Conservation (phyloP, 768 basidiomycete genomes). For the Tricholoma hemisulphureum region DNA sequence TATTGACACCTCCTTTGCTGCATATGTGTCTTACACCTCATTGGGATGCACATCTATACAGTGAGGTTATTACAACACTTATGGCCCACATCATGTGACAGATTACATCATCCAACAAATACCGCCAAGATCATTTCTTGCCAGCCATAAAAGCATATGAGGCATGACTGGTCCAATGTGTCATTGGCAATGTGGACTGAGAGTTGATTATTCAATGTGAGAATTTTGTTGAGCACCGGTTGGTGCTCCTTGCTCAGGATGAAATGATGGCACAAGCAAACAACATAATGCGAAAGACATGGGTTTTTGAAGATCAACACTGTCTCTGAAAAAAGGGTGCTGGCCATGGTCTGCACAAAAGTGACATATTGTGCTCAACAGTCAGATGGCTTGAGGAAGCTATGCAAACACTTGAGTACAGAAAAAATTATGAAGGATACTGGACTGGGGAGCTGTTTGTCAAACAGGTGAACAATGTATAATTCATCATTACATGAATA, state of each 20-base stretch:
- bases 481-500: not conserved
- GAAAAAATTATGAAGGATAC: no score
- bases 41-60: no score
- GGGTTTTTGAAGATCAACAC: slow-evolving; percentile 16
- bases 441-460: slow-evolving; percentile 26
- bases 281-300: slow-evolving; percentile 12
- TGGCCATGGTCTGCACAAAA: slow-evolving; percentile 22
- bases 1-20: no score
- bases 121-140: no score
- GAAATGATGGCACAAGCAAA: slow-evolving; percentile 35
- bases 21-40: no score
- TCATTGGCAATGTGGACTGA: slow-evolving; percentile 13
- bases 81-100: no score
- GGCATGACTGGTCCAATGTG: slow-evolving; percentile 12
- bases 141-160: slow-evolving; percentile 17
- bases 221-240: slow-evolving; percentile 18
- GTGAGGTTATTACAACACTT: no score
- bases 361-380: slow-evolving; percentile 35
- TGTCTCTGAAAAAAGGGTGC: slow-evolving; percentile 30
- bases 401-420: slow-evolving; percentile 31
- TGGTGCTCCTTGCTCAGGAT: slow-evolving; percentile 28
- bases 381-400: slow-evolving; percentile 29
- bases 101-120: no score
- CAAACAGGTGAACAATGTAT: slow-evolving; percentile 21
- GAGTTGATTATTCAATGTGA: slow-evolving; percentile 10